Evolutionary conservation across 176 grass and related monocot species (phyloP).

Genomic region (Avena eriantha): DNA sequence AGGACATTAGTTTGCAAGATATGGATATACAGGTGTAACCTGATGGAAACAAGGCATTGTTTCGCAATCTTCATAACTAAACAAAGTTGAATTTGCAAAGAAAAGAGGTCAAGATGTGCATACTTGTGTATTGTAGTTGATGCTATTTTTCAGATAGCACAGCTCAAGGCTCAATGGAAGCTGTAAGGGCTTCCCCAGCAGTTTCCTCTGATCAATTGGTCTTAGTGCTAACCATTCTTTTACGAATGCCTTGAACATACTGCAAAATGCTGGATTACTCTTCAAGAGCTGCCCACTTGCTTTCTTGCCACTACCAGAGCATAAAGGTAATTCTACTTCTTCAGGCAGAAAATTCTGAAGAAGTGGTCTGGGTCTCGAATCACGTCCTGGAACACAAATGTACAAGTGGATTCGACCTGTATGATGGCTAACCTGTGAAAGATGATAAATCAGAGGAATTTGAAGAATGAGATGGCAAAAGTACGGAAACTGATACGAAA

Average conservation of each 20-base stretch:
- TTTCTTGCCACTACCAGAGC: conserved; percentile 54
- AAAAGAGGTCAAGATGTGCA: conserved; percentile 43
- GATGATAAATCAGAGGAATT: conserved; percentile 19
- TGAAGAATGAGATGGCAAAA: conserved; percentile 1
- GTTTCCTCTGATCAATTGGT: conserved; percentile 80
- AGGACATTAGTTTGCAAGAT: neutral
- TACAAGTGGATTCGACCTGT: conserved; percentile 93
- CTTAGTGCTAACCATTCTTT: conserved; percentile 84
- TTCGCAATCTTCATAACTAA: conserved; percentile 15
- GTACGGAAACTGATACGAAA: neutral
- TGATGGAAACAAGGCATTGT: conserved; percentile 23
- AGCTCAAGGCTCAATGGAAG: conserved; percentile 88
- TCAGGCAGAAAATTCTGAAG: conserved; percentile 91
- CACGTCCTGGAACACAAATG: conserved; percentile 76
- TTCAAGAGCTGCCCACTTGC: conserved; percentile 56
- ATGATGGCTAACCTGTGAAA: conserved; percentile 83
- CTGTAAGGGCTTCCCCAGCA: conserved; percentile 89
- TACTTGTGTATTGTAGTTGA: conserved; percentile 63
- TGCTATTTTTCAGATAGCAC: conserved; percentile 79
- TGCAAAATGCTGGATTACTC: conserved; percentile 70
- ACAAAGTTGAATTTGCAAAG: neutral
- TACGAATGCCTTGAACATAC: conserved; percentile 69
- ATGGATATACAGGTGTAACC: conserved; percentile 30
- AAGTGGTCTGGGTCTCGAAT: conserved; percentile 83
- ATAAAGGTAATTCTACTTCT: conserved; percentile 71